These are phyloP conservation scores for Komagataella pastoris DNA, from an alignment of 805 yeast genomes.

Conservation along the genomic window DNA sequence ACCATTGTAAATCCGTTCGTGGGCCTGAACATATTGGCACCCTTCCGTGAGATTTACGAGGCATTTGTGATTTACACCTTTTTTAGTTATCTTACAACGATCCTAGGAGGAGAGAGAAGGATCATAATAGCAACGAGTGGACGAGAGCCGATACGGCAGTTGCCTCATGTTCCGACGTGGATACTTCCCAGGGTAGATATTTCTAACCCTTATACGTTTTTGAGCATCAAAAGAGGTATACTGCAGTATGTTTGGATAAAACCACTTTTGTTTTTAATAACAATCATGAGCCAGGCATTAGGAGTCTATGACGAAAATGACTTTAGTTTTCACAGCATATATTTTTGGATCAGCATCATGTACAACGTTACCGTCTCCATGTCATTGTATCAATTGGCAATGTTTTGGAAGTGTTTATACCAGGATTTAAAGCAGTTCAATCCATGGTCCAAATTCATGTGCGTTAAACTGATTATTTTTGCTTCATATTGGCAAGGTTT, in stretches of 20 bases:
- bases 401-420: conserved; percentile 89
- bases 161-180: conserved; percentile 19
- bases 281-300: conserved; percentile 29
- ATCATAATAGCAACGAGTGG: conserved; percentile 65
- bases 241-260: conserved; percentile 93
- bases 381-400: conserved; percentile 73
- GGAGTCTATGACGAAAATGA: conserved; percentile 39
- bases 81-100: conserved; percentile 65
- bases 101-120: conserved; percentile 86
- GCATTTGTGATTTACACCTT: conserved; percentile 94
- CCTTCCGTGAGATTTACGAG: conserved; percentile 81
- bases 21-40: conserved; percentile 43
- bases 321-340: conserved; percentile 32
- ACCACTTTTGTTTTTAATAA: conserved; percentile 60
- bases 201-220: conserved; percentile 71
- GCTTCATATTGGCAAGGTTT: conserved; percentile 98
- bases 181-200: conserved; percentile 55
- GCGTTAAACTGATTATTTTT: conserved; percentile 87
- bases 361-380: conserved; percentile 75
- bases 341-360: conserved; percentile 50
- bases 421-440: conserved; percentile 62
- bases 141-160: conserved; percentile 56
- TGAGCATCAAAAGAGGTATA: conserved; percentile 70
- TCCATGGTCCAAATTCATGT: conserved; percentile 86
- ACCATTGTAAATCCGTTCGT: conserved; percentile 32